Conservation (phyloP, 2,329 filamentous ascomycete species). For the Colletotrichum liriopes region DNA sequence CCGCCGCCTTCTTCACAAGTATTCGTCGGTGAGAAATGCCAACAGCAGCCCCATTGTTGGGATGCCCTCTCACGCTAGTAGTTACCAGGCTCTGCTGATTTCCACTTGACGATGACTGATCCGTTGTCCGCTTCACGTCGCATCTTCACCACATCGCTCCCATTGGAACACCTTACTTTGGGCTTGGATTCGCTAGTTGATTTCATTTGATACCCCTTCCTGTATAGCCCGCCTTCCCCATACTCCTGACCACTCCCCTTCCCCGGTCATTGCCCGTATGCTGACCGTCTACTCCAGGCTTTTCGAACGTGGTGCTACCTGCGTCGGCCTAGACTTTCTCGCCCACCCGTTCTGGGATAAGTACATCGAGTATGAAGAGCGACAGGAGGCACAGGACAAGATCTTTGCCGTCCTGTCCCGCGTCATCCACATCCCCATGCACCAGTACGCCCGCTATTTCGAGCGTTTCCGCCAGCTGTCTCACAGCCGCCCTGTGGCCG, state of each 20-base stretch:
- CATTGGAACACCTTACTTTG: slow-evolving; percentile 60
- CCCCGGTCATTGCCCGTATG: slow-evolving; percentile 38
- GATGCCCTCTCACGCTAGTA: slow-evolving; percentile 75
- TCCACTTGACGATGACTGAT: slow-evolving; percentile 56
- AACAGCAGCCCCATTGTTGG: slow-evolving; percentile 71
- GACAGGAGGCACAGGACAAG: slow-evolving; percentile 85
- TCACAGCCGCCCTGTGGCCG: slow-evolving; percentile 78
- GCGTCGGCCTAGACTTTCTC: slow-evolving; percentile 92
- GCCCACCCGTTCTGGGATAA: slow-evolving; percentile 99
- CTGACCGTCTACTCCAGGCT: slow-evolving; percentile 73
- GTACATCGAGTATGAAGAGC: slow-evolving; percentile 97
- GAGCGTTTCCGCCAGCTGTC: slow-evolving; percentile 88
- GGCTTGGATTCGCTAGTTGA: slow-evolving; percentile 67
- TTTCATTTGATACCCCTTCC: slow-evolving; percentile 66
- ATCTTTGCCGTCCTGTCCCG: slow-evolving; percentile 88
- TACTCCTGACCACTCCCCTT: slow-evolving; percentile 48
- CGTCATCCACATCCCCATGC: slow-evolving; percentile 91
- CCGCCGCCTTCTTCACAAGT: slow-evolving; percentile 53
- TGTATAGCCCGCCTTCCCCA: slow-evolving; percentile 73
- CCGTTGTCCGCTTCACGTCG: slow-evolving; percentile 60
- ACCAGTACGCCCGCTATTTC: slow-evolving; percentile 96
- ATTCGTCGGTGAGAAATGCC: slow-evolving; percentile 80
- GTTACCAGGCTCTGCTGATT: slow-evolving; percentile 73
- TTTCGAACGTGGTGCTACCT: slow-evolving; percentile 89
- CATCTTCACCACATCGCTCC: slow-evolving; percentile 50